A percentile compares a stretch with the other conserved stretches of the same genome.
Conservation (phyloP, 2,329 filamentous ascomycete genomes). For the Cordyceps farinosa region DNA sequence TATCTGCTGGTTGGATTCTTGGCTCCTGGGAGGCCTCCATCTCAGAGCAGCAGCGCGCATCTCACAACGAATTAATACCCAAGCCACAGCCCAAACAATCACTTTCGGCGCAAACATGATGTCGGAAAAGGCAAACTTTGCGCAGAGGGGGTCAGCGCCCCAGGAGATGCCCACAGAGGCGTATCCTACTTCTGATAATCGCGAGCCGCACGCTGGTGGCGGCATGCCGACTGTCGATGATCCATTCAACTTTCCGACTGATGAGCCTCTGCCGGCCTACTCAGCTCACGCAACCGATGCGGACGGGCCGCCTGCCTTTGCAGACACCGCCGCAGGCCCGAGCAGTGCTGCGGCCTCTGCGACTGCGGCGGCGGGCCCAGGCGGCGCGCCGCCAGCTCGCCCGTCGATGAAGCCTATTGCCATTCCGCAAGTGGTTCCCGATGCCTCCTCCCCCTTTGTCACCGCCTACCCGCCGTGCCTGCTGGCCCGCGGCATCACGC, state of each 20-base stretch:
- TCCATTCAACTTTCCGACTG: conserved; percentile 40
- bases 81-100: background rate
- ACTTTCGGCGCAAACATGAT: background rate
- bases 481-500: conserved; percentile 35
- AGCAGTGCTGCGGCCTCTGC: background rate
- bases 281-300: background rate
- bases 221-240: conserved; percentile 29
- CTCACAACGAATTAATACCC: background rate
- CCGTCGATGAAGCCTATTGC: conserved; percentile 32
- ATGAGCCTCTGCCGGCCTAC: conserved; percentile 31
- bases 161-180: conserved; percentile 15
- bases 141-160: background rate
- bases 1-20: background rate
- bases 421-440: conserved; percentile 38
- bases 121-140: conserved; percentile 5
- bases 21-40: background rate
- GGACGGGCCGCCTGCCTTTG: background rate
- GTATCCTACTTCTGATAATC: background rate
- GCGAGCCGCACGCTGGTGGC: background rate
- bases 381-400: background rate
- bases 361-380: conserved; percentile 9
- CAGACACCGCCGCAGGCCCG: conserved; percentile 3
- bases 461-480: conserved; percentile 37
- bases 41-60: background rate
- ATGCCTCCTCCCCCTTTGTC: conserved; percentile 37